Base-by-base conservation (phyloP, 352 stramenopile genomes). In the Globisporangium splendens region DNA sequence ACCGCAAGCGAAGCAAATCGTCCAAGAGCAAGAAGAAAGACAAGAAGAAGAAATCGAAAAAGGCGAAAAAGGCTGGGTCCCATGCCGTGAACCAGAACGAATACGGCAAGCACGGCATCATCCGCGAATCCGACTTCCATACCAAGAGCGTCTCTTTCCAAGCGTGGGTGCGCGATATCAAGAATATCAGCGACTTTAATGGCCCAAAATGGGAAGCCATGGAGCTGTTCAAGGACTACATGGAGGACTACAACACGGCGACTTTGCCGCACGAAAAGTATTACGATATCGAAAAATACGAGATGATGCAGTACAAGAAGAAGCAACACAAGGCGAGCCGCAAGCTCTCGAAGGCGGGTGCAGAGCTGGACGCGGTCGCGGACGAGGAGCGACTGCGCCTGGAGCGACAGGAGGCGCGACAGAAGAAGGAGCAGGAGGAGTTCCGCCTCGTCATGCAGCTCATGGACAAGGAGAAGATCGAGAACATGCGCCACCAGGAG, bases 161-260 rank as follows among this genome's bases (percentile, higher is more conserved):
- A 67, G 86, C 86, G n/a, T 98, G 96, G 89, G 78, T 98, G 50
- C 79, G 80, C 3, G 88, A 98, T 56, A 73, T 98, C 38, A 98
- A 98, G 72, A 88, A 95, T 65, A 89, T 95, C 47, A 62, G 66
- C 21, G 83, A 93, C 53, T 91, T 95, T 24, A 92, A 91, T 46
- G 86, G 86, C 18, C 81, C 87, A 59, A 93, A 95, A 65, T 90
- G 79, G 72, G 81, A 96, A 50, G 79, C 83, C 20, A 93, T 94
- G 82, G 83, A 97, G 68, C 72, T 93, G 49, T 97, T 97, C 61
- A 83, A 86, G 33, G 82, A 92, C 70, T 97, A 98, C 79, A 95
- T 96, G 68, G 96, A 99, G 74, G 96, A 99, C 79, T 99, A 95
- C 86, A 99, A 99, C 73, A 99, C 96, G 33, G 95, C 91, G 39